A percentile compares a stretch with the other conserved stretches of the same genome.
These are phyloP conservation scores for Calophaca sinica DNA, from an alignment of 306 rosid species.

Conservation along the genomic window DNA sequence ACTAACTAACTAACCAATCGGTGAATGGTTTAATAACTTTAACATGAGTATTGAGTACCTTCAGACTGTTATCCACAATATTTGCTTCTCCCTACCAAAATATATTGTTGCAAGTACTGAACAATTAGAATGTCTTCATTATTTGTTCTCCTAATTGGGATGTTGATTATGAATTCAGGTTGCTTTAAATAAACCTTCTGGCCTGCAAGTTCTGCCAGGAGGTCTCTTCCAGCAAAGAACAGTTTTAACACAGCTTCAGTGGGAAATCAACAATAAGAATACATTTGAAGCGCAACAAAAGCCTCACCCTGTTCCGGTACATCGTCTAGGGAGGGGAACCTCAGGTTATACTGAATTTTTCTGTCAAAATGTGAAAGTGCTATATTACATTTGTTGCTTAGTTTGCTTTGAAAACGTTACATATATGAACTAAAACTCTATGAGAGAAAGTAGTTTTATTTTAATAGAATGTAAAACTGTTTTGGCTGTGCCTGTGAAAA, in stretches of 20 bases:
- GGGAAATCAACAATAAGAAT: conserved; percentile 59
- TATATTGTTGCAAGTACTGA: conserved; percentile 8
- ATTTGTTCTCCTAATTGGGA: conserved; percentile 21
- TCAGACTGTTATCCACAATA: not conserved
- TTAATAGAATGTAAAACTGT: conserved; percentile 21
- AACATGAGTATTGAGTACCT: not conserved
- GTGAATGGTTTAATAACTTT: no score
- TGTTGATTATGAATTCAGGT: conserved; percentile 61
- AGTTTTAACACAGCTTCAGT: conserved; percentile 80
- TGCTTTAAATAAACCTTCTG: conserved; percentile 87
- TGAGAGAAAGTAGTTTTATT: conserved; percentile 19
- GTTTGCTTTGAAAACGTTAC: conserved; percentile 29
- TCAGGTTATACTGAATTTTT: conserved; percentile 69
- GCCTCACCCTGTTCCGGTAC: conserved; percentile 79
- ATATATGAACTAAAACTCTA: conserved; percentile 32
- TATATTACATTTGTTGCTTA: conserved; percentile 24
- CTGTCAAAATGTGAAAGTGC: conserved; percentile 38
- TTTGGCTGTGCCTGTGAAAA: not conserved
- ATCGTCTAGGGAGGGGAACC: conserved; percentile 97
- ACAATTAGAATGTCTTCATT: conserved; percentile 16
- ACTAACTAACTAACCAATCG: no score
- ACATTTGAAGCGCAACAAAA: conserved; percentile 48
- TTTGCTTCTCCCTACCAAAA: conserved; percentile 18
- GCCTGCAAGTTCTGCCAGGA: conserved; percentile 95
- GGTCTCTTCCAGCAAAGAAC: conserved; percentile 99